Base-by-base conservation (phyloP, 2,329 filamentous ascomycete genomes). In the Claviceps spartinae region DNA sequence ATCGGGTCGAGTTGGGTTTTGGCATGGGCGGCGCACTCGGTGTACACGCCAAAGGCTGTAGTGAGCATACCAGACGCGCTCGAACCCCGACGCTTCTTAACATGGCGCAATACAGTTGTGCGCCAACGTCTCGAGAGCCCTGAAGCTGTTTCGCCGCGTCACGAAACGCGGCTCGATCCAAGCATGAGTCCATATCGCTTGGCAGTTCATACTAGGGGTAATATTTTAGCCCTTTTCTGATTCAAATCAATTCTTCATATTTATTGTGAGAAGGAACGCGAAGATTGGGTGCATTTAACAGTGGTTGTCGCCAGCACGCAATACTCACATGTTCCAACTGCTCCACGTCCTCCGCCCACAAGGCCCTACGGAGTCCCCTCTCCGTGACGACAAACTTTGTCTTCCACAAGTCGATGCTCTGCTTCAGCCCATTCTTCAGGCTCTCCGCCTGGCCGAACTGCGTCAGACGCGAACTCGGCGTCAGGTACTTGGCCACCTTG, bases 81-180 rank as follows among this genome's bases (percentile, higher is more conserved):
- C 88, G 81, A 6, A 97, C 81, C 2, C 88, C 89, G n/a, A 78
- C 81, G n/a, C 82, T 79, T 18, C 93, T 82, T 4, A 98, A 74
- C 36, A 97, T 68, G 2, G 90, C 86, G 65, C 93, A 97, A 61
- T 94, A 95, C 0, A 98, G 67, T 64, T 97, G 90, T 1, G 88
- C 86, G 0, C 90, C 93, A 9, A 94, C 75, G 65, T 98, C 93
- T 57, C 90, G 81, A 8, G 91, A 97, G 0, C 91, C 94, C 57
- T 82, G 73, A 18, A 95, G 67, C 5, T 70, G 78, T 54, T 72
- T 76, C 0, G 90, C 88, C 34, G 86, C 83, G 40, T 74, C 73
- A 4, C 77, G 74, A 60, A 97, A 97, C 57, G 94, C 88, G 0
- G 74, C 69, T 54, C 78, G 82, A 30, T 88, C 85, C 48, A 85